Percentiles rank a stretch among this genome's conserved stretches.
Evolutionary conservation across 805 yeast species (phyloP).

Genomic region (Suhomyces emberorum): DNA sequence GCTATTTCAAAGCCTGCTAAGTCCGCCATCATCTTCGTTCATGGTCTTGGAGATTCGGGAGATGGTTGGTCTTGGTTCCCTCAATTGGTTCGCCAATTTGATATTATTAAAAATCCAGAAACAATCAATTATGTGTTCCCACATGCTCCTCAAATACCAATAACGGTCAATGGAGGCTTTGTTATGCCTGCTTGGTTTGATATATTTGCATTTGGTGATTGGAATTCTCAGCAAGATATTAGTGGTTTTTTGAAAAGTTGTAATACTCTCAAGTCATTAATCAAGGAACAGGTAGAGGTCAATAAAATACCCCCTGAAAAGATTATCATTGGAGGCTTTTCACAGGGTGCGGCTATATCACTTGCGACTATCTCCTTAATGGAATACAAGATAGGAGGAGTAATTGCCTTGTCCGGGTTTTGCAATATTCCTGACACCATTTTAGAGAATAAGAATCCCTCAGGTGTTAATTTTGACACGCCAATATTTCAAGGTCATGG

Average conservation of each 20-base stretch:
- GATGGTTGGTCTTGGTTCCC: conserved; percentile 86
- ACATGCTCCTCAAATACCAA: conserved; percentile 73
- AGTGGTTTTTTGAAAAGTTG: conserved; percentile 53
- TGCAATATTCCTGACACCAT: conserved; percentile 34
- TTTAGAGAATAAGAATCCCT: conserved; percentile 16
- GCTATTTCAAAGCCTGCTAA: conserved; percentile 29
- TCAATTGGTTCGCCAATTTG: conserved; percentile 48
- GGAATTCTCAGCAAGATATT: conserved; percentile 46
- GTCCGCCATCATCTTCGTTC: conserved; percentile 69
- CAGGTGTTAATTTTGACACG: conserved; percentile 49
- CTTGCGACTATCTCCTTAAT: conserved; percentile 55
- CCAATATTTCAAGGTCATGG: conserved; percentile 93
- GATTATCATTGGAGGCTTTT: conserved; percentile 90
- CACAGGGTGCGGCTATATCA: conserved; percentile 88
- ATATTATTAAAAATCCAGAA: conserved; percentile 47
- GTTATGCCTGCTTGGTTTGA: conserved; percentile 88
- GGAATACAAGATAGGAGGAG: conserved; percentile 71
- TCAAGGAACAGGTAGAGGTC: conserved; percentile 50
- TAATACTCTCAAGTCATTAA: conserved; percentile 41
- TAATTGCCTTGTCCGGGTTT: conserved; percentile 76
- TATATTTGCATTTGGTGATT: conserved; percentile 52
- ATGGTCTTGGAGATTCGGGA: conserved; percentile 92
- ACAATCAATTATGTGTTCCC: conserved; percentile 76
- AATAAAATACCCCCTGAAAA: conserved; percentile 56
- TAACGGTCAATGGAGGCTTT: conserved; percentile 65